Base-by-base conservation (phyloP, 805 yeast species). In the Myxozyma vanderwaltii region DNA sequence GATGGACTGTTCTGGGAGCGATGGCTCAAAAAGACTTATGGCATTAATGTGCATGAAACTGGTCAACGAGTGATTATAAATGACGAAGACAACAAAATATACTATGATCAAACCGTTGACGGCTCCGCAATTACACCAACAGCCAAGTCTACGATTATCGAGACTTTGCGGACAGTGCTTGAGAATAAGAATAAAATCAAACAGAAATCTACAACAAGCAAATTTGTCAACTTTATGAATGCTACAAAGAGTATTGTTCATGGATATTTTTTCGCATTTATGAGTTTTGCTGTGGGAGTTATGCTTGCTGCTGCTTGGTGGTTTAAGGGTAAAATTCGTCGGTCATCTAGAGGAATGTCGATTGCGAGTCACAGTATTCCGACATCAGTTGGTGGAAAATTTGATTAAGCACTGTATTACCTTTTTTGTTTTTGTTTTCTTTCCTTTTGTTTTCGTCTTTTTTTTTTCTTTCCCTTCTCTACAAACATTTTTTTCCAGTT, bases 1-100 rank as follows among this genome's bases (percentile, higher is more conserved):
- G 73, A 72, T 59, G 73, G 72, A 12, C 58, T 67, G 17, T 68
- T 68, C 54, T 72, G 74, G 73, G 69, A 67, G 54, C 59, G 71
- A 19, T 72, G 75, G 75, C 62, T 73, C 39, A 63, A 64, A 46
- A 64, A 63, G 47, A 64, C 70, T 13, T 71, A 67, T 45, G 71
- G 73, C 24, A 54, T 67, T 31, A 65, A 67, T 33, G 64, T 59
- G 8, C 63, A 63, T 7, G 65, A 57, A 36, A 39, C 51, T 1
- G 62, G 62, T 41, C 69, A 66, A 12, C 61, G 71, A 12, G 69
- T 72, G 19, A 61, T 72, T 43, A 65, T 73, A 31, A 68, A 70
- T 47, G 65, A 69, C 45, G 66, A 69, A 38, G 60, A 56, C n/a
- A 59, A 56, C 13, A 67, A 70, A n/a, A 41, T 58, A 21, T 72